Conservation (phyloP, 352 stramenopile genomes). For the Pythium pyrilobum region DNA sequence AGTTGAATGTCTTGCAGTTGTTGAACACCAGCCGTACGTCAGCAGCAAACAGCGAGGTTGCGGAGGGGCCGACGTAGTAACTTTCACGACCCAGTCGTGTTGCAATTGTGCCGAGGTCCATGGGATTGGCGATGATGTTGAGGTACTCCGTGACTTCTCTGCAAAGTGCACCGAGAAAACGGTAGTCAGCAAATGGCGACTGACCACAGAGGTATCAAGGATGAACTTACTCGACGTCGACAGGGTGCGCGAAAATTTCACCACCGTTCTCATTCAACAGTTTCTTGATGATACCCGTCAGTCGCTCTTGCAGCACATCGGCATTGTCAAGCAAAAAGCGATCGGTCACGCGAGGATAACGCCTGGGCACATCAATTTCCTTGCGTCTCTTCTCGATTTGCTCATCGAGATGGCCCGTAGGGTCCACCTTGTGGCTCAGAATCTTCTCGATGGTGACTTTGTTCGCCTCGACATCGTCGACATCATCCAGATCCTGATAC, state of each 20-base stretch:
- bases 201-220: neutral
- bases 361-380: constrained; percentile 39
- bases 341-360: constrained; percentile 74
- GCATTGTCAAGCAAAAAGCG: constrained; percentile 78
- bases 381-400: constrained; percentile 71
- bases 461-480: constrained; percentile 83
- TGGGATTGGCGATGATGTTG: constrained; percentile 83
- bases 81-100: constrained; percentile 65
- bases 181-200: neutral
- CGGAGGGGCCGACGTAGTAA: constrained; percentile 77
- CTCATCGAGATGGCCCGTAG: constrained; percentile 73
- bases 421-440: constrained; percentile 80
- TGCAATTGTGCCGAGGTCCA: constrained; percentile 82
- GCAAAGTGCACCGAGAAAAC: neutral
- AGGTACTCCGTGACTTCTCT: constrained; percentile 81
- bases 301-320: constrained; percentile 60
- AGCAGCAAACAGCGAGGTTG: constrained; percentile 67
- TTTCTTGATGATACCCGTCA: constrained; percentile 75
- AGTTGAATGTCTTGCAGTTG: constrained; percentile 87
- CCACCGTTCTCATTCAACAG: constrained; percentile 77
- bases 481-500: constrained; percentile 82
- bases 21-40: constrained; percentile 83
- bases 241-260: constrained; percentile 77
- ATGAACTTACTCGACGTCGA: constrained; percentile 60
- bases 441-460: constrained; percentile 88